Evolutionary conservation across 192 early-diverging fungal genomes (phyloP).

Genomic region (Coemansia sp.): DNA sequence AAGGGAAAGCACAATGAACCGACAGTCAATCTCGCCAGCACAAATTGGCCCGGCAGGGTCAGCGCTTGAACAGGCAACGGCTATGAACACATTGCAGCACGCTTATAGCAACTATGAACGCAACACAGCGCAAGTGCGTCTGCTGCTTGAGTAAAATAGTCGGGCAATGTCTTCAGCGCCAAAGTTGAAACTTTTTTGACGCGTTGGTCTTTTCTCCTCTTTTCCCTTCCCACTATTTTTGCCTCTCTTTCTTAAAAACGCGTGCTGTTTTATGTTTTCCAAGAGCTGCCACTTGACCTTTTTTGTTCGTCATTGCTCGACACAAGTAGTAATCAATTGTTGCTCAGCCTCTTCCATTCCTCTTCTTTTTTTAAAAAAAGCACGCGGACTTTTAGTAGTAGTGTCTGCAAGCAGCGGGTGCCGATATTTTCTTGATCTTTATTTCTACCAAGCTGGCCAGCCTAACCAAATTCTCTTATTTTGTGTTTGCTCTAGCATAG

Average conservation of each 20-base stretch:
- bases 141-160: too few relatives aligned
- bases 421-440: not conserved
- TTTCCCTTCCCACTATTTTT: constrained; percentile 4
- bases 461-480: not conserved
- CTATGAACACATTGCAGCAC: not conserved
- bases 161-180: not conserved
- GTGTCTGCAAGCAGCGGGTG: not conserved
- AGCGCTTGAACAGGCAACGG: not conserved
- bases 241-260: constrained; percentile 1
- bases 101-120: too few relatives aligned
- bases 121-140: too few relatives aligned
- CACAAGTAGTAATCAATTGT: not conserved
- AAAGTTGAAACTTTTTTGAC: not conserved
- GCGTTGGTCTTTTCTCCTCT: not conserved
- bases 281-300: not conserved
- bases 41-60: not conserved
- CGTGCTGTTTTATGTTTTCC: constrained; percentile 4
- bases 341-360: not conserved
- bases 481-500: not conserved
- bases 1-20: not conserved
- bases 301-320: not conserved
- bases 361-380: not conserved
- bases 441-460: not conserved
- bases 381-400: not conserved
- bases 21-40: not conserved